These are phyloP conservation scores for Stygiomarasmius scandens DNA, from an alignment of 1,284 basidiomycete species.

Conservation along the genomic window DNA sequence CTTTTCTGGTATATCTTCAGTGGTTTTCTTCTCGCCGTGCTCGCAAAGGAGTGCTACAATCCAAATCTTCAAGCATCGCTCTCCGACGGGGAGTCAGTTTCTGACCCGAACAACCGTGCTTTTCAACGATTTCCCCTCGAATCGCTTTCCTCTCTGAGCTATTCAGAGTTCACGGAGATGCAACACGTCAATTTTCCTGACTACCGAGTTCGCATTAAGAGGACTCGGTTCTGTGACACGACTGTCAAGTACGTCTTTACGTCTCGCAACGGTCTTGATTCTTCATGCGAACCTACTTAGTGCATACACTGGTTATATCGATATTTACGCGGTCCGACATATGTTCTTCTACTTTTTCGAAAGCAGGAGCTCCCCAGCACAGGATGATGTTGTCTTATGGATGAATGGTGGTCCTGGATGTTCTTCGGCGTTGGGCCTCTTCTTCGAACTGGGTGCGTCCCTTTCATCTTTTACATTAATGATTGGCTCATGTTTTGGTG, in stretches of 20 bases:
- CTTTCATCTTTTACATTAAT: no score
- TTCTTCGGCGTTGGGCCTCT: not conserved
- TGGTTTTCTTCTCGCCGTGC: no score
- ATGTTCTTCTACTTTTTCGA: constrained; percentile 77
- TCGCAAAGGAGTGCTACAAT: no score
- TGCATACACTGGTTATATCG: constrained; percentile 46
- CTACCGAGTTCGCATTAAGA: constrained; percentile 58
- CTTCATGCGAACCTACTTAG: constrained; percentile 23
- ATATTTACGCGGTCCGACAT: constrained; percentile 56
- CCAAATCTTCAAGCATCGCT: no score
- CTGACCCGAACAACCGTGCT: no score
- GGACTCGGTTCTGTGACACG: constrained; percentile 51
- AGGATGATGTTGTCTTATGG: constrained; percentile 58
- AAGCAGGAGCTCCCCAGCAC: constrained; percentile 54
- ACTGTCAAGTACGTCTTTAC: constrained; percentile 46
- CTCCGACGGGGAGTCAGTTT: no score
- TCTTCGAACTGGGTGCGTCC: not conserved
- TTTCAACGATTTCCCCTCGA: no score
- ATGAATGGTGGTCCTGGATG: constrained; percentile 46
- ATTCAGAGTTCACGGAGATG: constrained; percentile 48
- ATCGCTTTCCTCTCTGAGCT: constrained; percentile 43
- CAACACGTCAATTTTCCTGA: constrained; percentile 55
- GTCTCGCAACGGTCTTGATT: not conserved
- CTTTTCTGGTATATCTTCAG: no score
- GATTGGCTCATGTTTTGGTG: no score